Base-by-base conservation (phyloP, 1,139 yeast species). In the Meyerozyma sp. region DNA sequence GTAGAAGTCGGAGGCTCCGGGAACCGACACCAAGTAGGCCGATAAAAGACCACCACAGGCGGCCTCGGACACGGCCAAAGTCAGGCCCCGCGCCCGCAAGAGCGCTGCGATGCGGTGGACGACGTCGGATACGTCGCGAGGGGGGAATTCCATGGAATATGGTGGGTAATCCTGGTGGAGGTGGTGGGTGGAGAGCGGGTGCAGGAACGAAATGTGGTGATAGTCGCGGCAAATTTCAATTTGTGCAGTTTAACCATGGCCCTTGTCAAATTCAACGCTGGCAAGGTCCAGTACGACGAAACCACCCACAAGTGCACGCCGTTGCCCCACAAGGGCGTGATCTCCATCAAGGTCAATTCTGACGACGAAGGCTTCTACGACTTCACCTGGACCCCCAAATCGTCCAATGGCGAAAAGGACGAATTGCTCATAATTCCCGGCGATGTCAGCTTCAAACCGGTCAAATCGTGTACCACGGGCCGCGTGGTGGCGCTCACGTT, bases 41-140 rank as follows among this genome's bases (percentile, higher is more conserved):
- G 94, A 83, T 8, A 88, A 67, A 26, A 88, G 71, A 0, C 96
- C 96, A 8, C 96, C 96, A 62, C 96, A 88, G 0, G 95, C 95
- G 8, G 94, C 90, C 57, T 88, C 96, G 4, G 91, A 81, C 3
- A 86, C 82, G 1, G 94, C 86, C 38, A 88, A 66, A 0, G 95
- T 85, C 56, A 82, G 82, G 6, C 73, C 64, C 20, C 81, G 67
- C 11, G 62, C 57, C 27, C 77, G 63, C 36, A 87, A 70, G 10
- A 81, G 66, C 35, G 60, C 61, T 0, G 94, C 83, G 37, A 87
- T 85, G 54, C 70, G 66, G 5, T 58, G 54, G 4, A 85, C 89
- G 11, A 81, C 64, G 18, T 51, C 57, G 39, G 68, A 60, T 6
- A 84, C 66, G 26, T 77, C 79, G 9, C 61, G 59, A 2, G 91